A percentile compares a stretch with the other conserved stretches of the same genome.
Evolutionary conservation across 2,329 filamentous ascomycete species (phyloP).

Genomic region (Balansia obtecta): DNA sequence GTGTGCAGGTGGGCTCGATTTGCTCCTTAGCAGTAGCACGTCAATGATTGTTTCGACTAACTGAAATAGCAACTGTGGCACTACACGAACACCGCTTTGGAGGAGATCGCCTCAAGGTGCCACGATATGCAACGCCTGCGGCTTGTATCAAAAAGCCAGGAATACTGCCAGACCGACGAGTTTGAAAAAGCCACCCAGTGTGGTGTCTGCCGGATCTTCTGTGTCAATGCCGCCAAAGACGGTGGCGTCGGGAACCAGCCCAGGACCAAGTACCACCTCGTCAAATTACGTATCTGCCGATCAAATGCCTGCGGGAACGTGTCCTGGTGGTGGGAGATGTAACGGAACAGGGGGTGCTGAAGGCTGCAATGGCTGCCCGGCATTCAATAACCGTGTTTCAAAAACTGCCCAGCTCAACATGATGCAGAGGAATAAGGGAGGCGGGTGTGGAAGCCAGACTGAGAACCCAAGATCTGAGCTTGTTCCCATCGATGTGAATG

Average conservation of each 20-base stretch:
- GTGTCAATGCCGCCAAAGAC: conserved; percentile 29
- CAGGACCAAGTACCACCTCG: conserved; percentile 34
- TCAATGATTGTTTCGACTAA: conserved; percentile 1
- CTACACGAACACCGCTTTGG: conserved; percentile 89
- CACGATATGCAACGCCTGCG: conserved; percentile 96
- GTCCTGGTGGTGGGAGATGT: conserved; percentile 86
- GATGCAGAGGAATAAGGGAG: conserved; percentile 30
- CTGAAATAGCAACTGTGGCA: conserved; percentile 71
- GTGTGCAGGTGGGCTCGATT: conserved; percentile 51
- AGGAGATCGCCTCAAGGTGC: conserved; percentile 82
- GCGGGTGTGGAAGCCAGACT: conserved; percentile 19
- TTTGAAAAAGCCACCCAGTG: conserved; percentile 61
- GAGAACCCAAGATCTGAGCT: conserved; percentile 16
- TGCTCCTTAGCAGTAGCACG: neutral
- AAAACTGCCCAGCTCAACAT: conserved; percentile 67
- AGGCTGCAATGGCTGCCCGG: conserved; percentile 89
- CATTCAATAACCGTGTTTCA: conserved; percentile 91
- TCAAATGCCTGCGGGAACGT: conserved; percentile 69
- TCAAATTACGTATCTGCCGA: conserved; percentile 69
- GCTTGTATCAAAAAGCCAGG: conserved; percentile 84
- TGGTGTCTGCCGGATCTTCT: conserved; percentile 29
- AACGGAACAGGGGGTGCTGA: conserved; percentile 94
- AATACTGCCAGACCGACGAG: conserved; percentile 87
- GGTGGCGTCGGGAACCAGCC: conserved; percentile 25
- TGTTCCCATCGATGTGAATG: conserved; percentile 22